A percentile compares a stretch with the other conserved stretches of the same genome.
Conservation (phyloP, 192 early-diverging fungal genomes). For the Dissophora globulifera region DNA sequence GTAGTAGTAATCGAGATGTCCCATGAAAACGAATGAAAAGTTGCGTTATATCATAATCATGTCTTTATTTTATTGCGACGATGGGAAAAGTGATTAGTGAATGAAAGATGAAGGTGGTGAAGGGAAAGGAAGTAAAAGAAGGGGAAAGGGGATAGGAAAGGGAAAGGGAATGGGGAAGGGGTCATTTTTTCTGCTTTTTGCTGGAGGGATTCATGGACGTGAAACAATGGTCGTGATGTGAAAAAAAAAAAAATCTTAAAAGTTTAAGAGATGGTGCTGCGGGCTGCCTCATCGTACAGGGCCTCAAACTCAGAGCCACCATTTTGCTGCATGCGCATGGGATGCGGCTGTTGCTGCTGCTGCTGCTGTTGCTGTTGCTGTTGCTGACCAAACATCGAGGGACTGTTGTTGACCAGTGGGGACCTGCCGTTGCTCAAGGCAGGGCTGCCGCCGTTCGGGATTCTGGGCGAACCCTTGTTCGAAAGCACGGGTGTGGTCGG, state of each 20-base stretch:
- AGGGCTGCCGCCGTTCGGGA: background rate
- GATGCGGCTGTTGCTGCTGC: constrained; percentile 2
- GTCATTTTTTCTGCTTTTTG: too few relatives aligned
- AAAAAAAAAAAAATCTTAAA: background rate
- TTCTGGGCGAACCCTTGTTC: constrained; percentile 15
- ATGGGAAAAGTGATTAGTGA: too few relatives aligned
- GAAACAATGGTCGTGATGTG: too few relatives aligned
- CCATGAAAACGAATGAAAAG: too few relatives aligned
- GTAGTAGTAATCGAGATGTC: too few relatives aligned
- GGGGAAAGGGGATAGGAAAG: too few relatives aligned
- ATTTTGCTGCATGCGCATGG: constrained; percentile 16
- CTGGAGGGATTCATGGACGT: too few relatives aligned
- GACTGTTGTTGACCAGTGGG: constrained; percentile 3
- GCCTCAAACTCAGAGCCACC: constrained; percentile 45
- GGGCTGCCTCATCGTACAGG: constrained; percentile 48
- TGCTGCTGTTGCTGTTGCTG: constrained; percentile 3
- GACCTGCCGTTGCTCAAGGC: constrained; percentile 3
- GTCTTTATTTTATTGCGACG: too few relatives aligned
- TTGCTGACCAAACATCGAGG: background rate
- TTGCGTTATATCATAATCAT: too few relatives aligned
- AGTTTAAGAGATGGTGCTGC: constrained; percentile 40
- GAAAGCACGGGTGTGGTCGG: background rate
- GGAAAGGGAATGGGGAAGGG: too few relatives aligned
- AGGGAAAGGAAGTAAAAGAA: too few relatives aligned
- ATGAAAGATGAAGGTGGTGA: too few relatives aligned